These are phyloP conservation scores for Lunasporangiospora selenospora DNA, from an alignment of 192 early-diverging fungal genomes.

Conservation along the genomic window DNA sequence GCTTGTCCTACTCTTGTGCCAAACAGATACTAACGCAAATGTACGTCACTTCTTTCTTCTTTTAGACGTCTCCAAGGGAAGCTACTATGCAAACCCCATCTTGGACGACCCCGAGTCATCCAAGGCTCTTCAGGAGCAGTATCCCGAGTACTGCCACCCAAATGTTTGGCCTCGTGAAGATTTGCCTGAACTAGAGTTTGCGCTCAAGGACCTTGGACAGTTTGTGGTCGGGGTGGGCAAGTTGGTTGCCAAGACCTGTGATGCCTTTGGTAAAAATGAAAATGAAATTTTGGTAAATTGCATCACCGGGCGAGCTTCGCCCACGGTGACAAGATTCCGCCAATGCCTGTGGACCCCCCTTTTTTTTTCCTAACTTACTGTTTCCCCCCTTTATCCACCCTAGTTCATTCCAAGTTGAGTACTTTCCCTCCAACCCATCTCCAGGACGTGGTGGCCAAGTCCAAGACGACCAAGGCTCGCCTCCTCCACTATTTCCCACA, in stretches of 20 bases:
- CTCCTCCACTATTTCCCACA: constrained; percentile 74
- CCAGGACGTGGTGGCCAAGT: constrained; percentile 56
- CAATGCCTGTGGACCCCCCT: no score
- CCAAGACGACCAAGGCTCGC: constrained; percentile 65
- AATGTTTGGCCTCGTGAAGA: constrained; percentile 67
- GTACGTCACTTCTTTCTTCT: background rate
- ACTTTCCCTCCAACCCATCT: constrained; percentile 55
- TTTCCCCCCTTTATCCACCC: background rate
- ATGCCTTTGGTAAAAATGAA: constrained; percentile 52
- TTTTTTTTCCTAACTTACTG: background rate
- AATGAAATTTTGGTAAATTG: background rate
- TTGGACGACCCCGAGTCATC: constrained; percentile 46
- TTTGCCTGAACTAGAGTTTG: constrained; percentile 58
- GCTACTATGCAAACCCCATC: constrained; percentile 68
- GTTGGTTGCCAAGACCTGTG: constrained; percentile 62
- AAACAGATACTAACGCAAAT: no score
- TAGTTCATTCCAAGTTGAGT: constrained; percentile 46
- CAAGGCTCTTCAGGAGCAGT: constrained; percentile 48
- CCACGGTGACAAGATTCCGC: no score
- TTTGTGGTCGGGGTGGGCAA: constrained; percentile 63
- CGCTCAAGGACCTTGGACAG: constrained; percentile 64
- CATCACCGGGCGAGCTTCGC: no score
- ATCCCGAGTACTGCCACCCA: constrained; percentile 57
- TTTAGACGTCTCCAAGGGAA: constrained; percentile 62
- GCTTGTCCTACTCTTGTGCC: background rate